Percentiles rank a stretch among this genome's conserved stretches.
These are phyloP conservation scores for Exobasidium cylindrosporum DNA, from an alignment of 1,284 basidiomycete species.

Conservation along the genomic window DNA sequence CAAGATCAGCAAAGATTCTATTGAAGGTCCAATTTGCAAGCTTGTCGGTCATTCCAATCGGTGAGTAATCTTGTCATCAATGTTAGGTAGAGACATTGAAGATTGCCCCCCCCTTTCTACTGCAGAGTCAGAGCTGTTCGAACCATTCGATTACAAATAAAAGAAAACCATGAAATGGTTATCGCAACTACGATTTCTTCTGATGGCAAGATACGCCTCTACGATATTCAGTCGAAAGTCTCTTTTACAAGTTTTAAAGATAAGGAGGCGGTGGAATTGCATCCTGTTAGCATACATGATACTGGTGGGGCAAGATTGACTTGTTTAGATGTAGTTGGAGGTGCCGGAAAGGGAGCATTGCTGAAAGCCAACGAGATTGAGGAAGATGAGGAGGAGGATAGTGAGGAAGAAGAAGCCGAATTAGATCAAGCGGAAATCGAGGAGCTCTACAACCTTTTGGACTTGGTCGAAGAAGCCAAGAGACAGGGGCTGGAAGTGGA, in stretches of 20 bases:
- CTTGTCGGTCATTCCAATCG: conserved; percentile 49
- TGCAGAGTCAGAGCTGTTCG: conserved; percentile 24
- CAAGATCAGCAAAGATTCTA: conserved; percentile 3
- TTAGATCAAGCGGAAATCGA: conserved; percentile 26
- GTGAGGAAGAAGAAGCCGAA: conserved; percentile 18
- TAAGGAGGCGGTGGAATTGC: conserved; percentile 8
- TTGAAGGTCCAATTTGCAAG: conserved; percentile 27
- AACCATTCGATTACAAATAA: conserved; percentile 14
- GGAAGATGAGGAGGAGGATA: conserved; percentile 22
- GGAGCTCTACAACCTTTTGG: conserved; percentile 31
- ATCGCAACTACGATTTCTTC: conserved; percentile 46
- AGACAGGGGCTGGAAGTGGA: conserved; percentile 27
- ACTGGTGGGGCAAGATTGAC: conserved; percentile 50
- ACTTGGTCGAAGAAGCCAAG: conserved; percentile 32
- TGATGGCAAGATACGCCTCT: conserved; percentile 49
- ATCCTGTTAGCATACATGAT: conserved; percentile 31
- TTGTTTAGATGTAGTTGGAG: conserved; percentile 45
- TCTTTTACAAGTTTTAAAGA: conserved; percentile 3
- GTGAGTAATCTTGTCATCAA: too few relatives aligned
- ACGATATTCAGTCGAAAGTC: conserved; percentile 32
- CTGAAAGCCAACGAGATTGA: conserved; percentile 5
- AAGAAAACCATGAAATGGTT: conserved; percentile 6
- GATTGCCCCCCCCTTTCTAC: background rate
- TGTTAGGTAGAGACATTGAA: background rate
- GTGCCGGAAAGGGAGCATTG: conserved; percentile 7